Evolutionary conservation across 208 protist species (phyloP).

Genomic region (Crithidia mellificae): DNA sequence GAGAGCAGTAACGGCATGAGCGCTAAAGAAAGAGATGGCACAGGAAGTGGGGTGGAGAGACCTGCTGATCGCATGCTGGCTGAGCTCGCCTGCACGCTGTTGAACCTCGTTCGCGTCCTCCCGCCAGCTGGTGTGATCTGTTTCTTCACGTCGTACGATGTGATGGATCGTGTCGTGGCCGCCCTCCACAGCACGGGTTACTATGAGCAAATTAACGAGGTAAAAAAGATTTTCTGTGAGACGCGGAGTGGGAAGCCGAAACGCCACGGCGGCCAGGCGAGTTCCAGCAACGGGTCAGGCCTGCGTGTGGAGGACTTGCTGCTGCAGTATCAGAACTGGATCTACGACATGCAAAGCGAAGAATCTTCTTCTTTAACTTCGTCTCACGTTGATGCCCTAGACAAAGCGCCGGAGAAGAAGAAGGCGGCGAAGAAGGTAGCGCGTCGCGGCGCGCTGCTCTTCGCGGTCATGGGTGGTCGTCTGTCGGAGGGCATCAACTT

Average conservation of each 20-base stretch:
- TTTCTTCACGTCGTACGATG: conserved; percentile 94
- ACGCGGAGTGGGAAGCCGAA: conserved; percentile 10
- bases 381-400: no score
- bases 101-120: conserved; percentile 89
- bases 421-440: not conserved
- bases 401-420: no score
- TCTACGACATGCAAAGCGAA: conserved; percentile 21
- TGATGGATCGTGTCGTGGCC: conserved; percentile 63
- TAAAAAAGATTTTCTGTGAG: conserved; percentile 90
- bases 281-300: not conserved
- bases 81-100: conserved; percentile 72
- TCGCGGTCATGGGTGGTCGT: conserved; percentile 96
- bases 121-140: conserved; percentile 92
- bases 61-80: conserved; percentile 26
- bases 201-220: conserved; percentile 64
- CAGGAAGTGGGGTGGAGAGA: not conserved
- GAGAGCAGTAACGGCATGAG: not conserved
- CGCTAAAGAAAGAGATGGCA: not conserved
- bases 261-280: not conserved
- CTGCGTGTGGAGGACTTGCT: conserved; percentile 43
- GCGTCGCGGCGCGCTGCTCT: conserved; percentile 87
- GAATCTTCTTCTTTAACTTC: not conserved
- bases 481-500: conserved; percentile 99
- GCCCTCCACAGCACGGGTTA: conserved; percentile 41
- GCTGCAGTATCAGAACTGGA: conserved; percentile 59